Percentiles rank a stretch among this genome's conserved stretches.
phyloP scores from a whole-genome alignment of 148 eudicot genomes.

The Chenopodium formosanum region DNA sequence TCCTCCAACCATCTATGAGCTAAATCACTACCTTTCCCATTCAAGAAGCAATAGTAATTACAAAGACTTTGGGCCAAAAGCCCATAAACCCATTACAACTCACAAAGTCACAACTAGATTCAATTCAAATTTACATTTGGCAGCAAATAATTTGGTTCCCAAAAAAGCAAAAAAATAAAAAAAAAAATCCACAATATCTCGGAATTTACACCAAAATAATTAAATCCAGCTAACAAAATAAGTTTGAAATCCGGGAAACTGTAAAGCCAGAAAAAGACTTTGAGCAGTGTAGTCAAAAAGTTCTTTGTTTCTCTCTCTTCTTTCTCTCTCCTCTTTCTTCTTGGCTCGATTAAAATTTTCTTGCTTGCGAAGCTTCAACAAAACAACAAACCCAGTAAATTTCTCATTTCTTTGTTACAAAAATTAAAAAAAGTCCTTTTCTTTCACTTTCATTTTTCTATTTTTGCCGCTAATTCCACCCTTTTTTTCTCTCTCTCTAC shows the following conservation, averaged over 20 bases:
- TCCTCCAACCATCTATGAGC: too few relatives aligned
- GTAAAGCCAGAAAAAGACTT: slow-evolving; percentile 12
- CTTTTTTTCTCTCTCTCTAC: neutral
- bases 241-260: slow-evolving; percentile 30
- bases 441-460: slow-evolving; percentile 32
- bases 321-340: slow-evolving; percentile 9
- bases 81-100: neutral
- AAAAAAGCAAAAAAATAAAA: neutral
- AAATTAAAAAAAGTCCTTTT: slow-evolving; percentile 1
- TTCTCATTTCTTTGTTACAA: neutral
- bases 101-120: neutral
- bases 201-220: slow-evolving; percentile 24
- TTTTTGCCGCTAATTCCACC: slow-evolving; percentile 39
- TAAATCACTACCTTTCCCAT: too few relatives aligned
- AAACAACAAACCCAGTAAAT: neutral
- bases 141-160: neutral
- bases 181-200: neutral
- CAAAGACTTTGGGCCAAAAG: neutral
- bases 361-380: slow-evolving; percentile 36
- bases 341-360: slow-evolving; percentile 20
- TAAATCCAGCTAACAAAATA: slow-evolving; percentile 18
- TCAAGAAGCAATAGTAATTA: too few relatives aligned
- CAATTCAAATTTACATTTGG: slow-evolving; percentile 7
- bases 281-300: slow-evolving; percentile 32
- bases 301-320: neutral